These are phyloP conservation scores for Globisporangium alternatum DNA, from an alignment of 352 stramenopile genomes.

Conservation along the genomic window DNA sequence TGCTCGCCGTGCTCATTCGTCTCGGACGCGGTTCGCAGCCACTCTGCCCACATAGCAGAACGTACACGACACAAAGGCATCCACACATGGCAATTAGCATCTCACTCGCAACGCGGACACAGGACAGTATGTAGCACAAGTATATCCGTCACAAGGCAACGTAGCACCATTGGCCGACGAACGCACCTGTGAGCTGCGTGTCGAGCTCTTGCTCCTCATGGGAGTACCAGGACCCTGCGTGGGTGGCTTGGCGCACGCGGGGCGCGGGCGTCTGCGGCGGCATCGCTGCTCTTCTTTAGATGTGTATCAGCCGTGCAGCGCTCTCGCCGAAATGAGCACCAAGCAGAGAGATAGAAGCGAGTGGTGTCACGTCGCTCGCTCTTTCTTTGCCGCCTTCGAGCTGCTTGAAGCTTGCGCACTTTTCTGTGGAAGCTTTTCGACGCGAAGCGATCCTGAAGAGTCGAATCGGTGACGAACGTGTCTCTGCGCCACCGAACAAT, in stretches of 20 bases:
- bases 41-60: slow-evolving; percentile 32
- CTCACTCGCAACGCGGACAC: too few relatives aligned
- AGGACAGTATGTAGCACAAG: too few relatives aligned
- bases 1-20: slow-evolving; percentile 34
- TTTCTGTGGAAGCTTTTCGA: not conserved
- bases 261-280: slow-evolving; percentile 18
- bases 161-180: too few relatives aligned
- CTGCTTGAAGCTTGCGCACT: not conserved
- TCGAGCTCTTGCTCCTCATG: slow-evolving; percentile 60
- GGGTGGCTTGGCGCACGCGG: slow-evolving; percentile 60
- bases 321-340: not conserved
- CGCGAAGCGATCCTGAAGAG: not conserved
- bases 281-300: not conserved
- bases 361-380: not conserved
- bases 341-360: not conserved
- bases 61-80: not conserved
- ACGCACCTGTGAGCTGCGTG: slow-evolving; percentile 49
- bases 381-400: too few relatives aligned
- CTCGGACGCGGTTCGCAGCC: slow-evolving; percentile 42
- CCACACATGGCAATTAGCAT: not conserved
- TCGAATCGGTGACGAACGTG: not conserved
- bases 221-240: slow-evolving; percentile 85
- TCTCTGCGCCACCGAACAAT: not conserved
- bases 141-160: too few relatives aligned
- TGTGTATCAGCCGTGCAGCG: not conserved